These are phyloP conservation scores for Cyclostephanos tholiformis DNA, from an alignment of 108 stramenopile genomes.

Conservation along the genomic window DNA sequence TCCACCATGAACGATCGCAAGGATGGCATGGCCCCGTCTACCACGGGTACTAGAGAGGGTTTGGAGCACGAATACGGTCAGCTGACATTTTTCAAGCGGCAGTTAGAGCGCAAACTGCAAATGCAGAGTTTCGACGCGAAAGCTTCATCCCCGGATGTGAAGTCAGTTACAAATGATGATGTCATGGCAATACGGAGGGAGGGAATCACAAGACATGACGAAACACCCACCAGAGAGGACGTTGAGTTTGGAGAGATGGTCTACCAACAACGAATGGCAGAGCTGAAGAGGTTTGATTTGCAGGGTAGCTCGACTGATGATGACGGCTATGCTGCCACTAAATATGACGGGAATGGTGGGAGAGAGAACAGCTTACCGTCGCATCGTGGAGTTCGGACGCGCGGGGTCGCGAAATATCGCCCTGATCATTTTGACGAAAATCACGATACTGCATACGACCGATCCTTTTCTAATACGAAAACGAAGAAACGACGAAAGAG, in stretches of 20 bases:
- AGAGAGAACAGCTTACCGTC: background rate
- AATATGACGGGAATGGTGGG: background rate
- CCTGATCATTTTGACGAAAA: background rate
- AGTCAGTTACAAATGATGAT: background rate
- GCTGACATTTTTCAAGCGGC: constrained; percentile 31
- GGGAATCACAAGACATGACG: background rate
- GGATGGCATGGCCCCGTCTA: background rate
- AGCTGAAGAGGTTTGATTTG: constrained; percentile 6
- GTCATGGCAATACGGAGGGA: background rate
- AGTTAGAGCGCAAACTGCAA: constrained; percentile 30
- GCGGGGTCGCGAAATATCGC: background rate
- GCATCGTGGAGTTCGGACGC: background rate
- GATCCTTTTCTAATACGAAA: constrained; percentile 2
- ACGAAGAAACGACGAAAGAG: constrained; percentile 38
- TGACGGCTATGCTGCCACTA: background rate
- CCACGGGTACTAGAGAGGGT: background rate
- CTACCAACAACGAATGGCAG: constrained; percentile 27
- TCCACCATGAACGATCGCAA: background rate
- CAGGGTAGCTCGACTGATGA: background rate
- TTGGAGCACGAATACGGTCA: constrained; percentile 28
- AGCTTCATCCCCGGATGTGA: background rate
- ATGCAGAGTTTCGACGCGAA: constrained; percentile 26
- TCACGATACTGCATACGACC: background rate
- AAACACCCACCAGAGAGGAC: constrained; percentile 20
- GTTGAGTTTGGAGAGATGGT: constrained; percentile 30